Base-by-base conservation (phyloP, 2,329 filamentous ascomycete genomes). In the Microsporum canis region DNA sequence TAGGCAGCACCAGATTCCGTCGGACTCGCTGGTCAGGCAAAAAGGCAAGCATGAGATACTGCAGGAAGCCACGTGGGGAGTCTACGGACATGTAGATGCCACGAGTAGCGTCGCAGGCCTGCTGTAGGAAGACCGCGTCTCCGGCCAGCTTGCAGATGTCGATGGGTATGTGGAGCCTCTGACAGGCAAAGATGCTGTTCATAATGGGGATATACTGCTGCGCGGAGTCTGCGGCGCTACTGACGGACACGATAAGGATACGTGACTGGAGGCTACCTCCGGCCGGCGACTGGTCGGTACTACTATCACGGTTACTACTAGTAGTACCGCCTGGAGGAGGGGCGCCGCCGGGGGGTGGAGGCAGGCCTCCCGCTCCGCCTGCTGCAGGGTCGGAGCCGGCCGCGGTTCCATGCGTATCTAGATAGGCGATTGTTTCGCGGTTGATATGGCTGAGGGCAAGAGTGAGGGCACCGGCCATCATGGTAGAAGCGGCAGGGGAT, bases 121-220 rank as follows among this genome's bases (percentile, higher is more conserved):
- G 94, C 71, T 99, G 92, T 57, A 99, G 79, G 73, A 99, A 95
- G 8, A 95, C 91, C 0, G 92, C 89, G 67, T 90, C 84, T 27
- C 89, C 90, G 47, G 87, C 85, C 10, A 99, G 80, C 66, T 95
- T 88, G 63, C 95, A 82, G 38, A 96, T 92, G 73, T 99, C 94
- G 68, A 99, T 91, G 29, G 91, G 89, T 65, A 99, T 90, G 67
- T 84, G 84, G 60, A 91, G 82, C 65, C 92, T 86, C 69, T 95
- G 89, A 62, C 92, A 94, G 1, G 94, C 94, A 75, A 99, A 99
- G 63, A 97, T 95, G 68, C 88, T 84, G 76, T 99, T 99, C 94
- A 99, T 99, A 67, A 95, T 94, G 0, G 92, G 88, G 61, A 99
- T 99, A 77, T 99, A 99, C 74, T 97, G 86, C 63, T 84, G 88